Evolutionary conservation across 2,329 filamentous ascomycete genomes (phyloP), one percentile per base, ranked within the genome.

Genomic region (Claviceps pusilla): DNA sequence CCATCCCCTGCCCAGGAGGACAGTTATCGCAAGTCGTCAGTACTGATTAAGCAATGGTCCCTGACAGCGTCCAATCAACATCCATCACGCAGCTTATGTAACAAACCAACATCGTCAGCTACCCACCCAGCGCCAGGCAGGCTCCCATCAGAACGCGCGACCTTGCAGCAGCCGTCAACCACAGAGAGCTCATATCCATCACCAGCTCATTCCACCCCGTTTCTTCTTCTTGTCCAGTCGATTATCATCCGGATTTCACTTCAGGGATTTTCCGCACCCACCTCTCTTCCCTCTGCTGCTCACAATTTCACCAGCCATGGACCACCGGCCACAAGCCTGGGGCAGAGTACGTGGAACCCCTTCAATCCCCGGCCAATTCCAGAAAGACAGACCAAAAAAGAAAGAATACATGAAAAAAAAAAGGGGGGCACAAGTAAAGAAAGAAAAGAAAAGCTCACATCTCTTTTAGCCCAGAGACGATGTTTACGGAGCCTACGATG

Each of bases 401-500:
- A 14, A 52, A 24, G 24, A 24, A 24, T 24, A 24, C 24, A 24
- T 24, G 24, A 24, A 24, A 24, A 24, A 24, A 24, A 24, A 24
- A 24, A 2, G 24, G 24, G 24, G 24, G 24, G 24, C 2, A 24
- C 24, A 24, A 24, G 24, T 24, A 24, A 24, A 24, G 24, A 24
- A 24, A 24, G 24, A 24, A 24, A 24, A 24, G 1, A 2, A 55
- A 48, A 48, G 46, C 46, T 33, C 19, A 48, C 46, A n/a, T 24
- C n/a, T 19, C 47, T 29, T 24, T 16, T 37, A 98, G 93, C 93
- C 93, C 68, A 86, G 93, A 79, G 88, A 98, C 73, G 93, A 98
- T 71, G 78, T 97, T 66, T 98, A 97, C 74, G 93, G 93, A 64
- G 77, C 86, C 65, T 98, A 98, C 73, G 88, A 97, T 73, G 75